Conservation (phyloP, 1,139 yeast genomes). For the Hansenula lynferdii region DNA sequence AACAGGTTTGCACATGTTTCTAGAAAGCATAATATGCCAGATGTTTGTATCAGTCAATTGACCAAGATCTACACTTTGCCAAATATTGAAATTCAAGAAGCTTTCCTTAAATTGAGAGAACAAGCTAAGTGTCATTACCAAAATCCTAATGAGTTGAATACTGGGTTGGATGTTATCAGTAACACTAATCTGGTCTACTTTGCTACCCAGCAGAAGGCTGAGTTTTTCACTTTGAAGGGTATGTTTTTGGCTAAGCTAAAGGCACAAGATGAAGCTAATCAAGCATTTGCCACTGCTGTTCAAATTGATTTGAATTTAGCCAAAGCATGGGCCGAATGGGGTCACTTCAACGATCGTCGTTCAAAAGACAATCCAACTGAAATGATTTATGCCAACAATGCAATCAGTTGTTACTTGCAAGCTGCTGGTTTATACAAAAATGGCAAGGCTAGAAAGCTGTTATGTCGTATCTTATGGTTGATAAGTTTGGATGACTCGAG, state of each 20-base stretch:
- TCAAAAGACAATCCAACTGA: conserved; percentile 83
- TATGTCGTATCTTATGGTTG: conserved; percentile 92
- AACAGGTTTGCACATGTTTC: conserved; percentile 98
- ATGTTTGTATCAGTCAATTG: conserved; percentile 89
- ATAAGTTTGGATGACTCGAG: conserved; percentile 84
- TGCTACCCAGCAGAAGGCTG: conserved; percentile 97
- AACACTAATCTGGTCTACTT: conserved; percentile 94
- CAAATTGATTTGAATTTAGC: conserved; percentile 92
- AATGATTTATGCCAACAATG: conserved; percentile 85
- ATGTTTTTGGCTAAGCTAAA: conserved; percentile 92
- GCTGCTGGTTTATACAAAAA: conserved; percentile 96
- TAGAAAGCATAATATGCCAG: conserved; percentile 93
- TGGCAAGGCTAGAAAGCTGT: conserved; percentile 80
- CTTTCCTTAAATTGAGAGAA: conserved; percentile 89
- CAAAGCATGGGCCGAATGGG: conserved; percentile 99
- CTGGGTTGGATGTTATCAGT: conserved; percentile 95
- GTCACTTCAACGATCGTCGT: conserved; percentile 85
- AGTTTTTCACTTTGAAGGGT: conserved; percentile 94
- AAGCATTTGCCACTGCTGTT: conserved; percentile 96
- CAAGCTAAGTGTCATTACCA: conserved; percentile 98
- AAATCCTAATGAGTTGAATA: conserved; percentile 77
- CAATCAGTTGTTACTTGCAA: conserved; percentile 92
- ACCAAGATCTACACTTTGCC: conserved; percentile 95
- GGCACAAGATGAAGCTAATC: conserved; percentile 92
- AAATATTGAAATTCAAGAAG: conserved; percentile 97